A percentile compares a stretch with the other conserved stretches of the same genome.
Conservation (phyloP, 176 grass and related monocot species). For the Oryza officinalis region DNA sequence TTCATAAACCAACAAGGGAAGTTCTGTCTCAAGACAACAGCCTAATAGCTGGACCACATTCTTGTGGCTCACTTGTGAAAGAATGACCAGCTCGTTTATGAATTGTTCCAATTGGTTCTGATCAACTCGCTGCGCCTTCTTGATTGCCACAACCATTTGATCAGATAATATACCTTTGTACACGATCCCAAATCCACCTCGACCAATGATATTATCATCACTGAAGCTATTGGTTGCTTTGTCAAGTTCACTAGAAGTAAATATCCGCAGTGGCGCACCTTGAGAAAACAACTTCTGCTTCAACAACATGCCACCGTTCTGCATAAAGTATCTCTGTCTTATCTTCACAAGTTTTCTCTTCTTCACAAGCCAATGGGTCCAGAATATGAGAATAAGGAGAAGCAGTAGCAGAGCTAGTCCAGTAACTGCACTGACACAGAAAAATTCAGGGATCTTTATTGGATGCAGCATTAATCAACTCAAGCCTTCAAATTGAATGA, state of each 20-base stretch:
- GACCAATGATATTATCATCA: constrained; percentile 43
- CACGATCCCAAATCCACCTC: constrained; percentile 61
- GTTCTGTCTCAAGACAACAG: constrained; percentile 60
- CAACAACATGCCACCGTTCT: constrained; percentile 61
- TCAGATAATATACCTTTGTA: constrained; percentile 50
- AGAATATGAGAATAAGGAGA: constrained; percentile 35
- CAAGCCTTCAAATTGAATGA: not conserved
- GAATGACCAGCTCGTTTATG: constrained; percentile 57
- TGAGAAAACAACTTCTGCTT: constrained; percentile 44
- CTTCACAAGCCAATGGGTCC: constrained; percentile 46
- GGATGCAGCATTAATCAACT: not conserved
- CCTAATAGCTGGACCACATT: constrained; percentile 66
- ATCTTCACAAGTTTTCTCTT: constrained; percentile 34
- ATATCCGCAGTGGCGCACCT: constrained; percentile 41
- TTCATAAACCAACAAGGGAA: constrained; percentile 70
- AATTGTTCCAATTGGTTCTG: constrained; percentile 58
- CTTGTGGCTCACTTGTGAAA: constrained; percentile 56
- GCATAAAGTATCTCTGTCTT: constrained; percentile 42
- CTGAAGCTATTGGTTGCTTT: constrained; percentile 50
- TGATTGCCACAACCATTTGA: constrained; percentile 49
- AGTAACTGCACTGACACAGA: not conserved
- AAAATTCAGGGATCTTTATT: constrained; percentile 24
- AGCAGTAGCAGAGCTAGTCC: constrained; percentile 40
- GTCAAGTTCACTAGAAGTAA: constrained; percentile 50
- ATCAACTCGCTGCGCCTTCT: constrained; percentile 55